These are phyloP conservation scores for Ascochyta viciae-villosae DNA, from an alignment of 2,329 filamentous ascomycete genomes.

Conservation along the genomic window DNA sequence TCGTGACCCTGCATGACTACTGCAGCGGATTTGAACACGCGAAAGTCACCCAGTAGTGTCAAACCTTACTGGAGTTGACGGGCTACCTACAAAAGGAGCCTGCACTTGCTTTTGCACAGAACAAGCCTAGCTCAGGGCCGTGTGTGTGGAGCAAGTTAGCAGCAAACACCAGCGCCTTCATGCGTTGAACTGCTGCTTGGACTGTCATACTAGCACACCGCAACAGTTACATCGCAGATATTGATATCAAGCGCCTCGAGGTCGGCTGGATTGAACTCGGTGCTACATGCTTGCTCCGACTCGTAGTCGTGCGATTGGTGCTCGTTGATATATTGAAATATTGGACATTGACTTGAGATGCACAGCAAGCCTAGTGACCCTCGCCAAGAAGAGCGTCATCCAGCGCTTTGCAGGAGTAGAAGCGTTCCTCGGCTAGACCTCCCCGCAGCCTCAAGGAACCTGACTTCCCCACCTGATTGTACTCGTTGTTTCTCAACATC, in stretches of 20 bases:
- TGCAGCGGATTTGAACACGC: background rate
- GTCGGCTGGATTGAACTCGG: background rate
- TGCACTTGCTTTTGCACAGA: too few relatives aligned
- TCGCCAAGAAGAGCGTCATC: slow-evolving; percentile 2
- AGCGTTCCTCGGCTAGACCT: slow-evolving; percentile 1
- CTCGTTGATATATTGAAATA: background rate
- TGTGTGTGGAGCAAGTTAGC: too few relatives aligned
- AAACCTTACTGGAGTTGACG: background rate
- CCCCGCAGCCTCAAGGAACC: slow-evolving; percentile 10
- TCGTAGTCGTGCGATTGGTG: background rate
- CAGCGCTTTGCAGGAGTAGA: background rate
- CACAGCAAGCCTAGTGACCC: background rate
- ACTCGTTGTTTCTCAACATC: slow-evolving; percentile 2
- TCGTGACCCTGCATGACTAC: slow-evolving; percentile 3
- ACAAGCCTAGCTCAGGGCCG: too few relatives aligned
- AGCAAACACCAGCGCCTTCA: too few relatives aligned
- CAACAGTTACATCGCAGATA: background rate
- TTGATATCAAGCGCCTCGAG: background rate
- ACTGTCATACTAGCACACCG: too few relatives aligned
- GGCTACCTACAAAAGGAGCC: background rate
- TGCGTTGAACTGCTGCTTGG: too few relatives aligned
- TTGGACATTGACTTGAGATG: background rate
- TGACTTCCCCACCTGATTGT: slow-evolving; percentile 9
- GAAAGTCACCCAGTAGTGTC: background rate
- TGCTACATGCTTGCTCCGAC: background rate